Percentiles rank a stretch among this genome's conserved stretches.
These are phyloP conservation scores for Candida nemodendra DNA, from an alignment of 805 yeast species.

Conservation along the genomic window DNA sequence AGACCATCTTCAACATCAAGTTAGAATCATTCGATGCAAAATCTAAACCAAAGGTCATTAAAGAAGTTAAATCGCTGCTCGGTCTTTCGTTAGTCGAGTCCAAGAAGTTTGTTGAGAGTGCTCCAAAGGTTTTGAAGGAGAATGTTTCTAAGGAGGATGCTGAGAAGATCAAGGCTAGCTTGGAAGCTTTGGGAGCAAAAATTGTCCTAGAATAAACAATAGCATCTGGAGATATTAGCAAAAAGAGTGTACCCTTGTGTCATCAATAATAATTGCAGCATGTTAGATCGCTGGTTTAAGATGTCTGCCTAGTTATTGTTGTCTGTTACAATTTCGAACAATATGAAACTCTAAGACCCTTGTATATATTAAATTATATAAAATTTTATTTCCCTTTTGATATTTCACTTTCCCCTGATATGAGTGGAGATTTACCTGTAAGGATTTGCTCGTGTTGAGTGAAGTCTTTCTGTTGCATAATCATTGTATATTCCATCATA, in stretches of 20 bases:
- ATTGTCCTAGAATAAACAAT: slow-evolving; percentile 74
- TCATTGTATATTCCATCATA: neutral
- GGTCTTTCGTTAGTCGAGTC: slow-evolving; percentile 95
- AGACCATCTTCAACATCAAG: slow-evolving; percentile 89
- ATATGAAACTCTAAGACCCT: too few relatives aligned
- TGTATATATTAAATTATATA: slow-evolving; percentile 13
- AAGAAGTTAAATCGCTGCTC: slow-evolving; percentile 89
- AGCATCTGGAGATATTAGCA: too few relatives aligned
- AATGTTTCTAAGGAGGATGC: slow-evolving; percentile 96
- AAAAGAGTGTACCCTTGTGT: too few relatives aligned
- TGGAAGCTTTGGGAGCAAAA: slow-evolving; percentile 96
- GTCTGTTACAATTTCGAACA: too few relatives aligned
- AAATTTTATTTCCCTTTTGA: slow-evolving; percentile 1
- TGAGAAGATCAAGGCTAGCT: slow-evolving; percentile 87
- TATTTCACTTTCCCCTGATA: too few relatives aligned
- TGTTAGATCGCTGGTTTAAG: too few relatives aligned
- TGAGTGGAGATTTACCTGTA: too few relatives aligned
- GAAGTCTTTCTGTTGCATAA: too few relatives aligned
- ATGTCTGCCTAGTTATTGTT: too few relatives aligned
- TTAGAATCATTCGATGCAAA: slow-evolving; percentile 93
- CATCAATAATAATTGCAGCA: too few relatives aligned
- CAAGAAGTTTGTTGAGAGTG: slow-evolving; percentile 95
- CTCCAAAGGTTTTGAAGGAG: slow-evolving; percentile 95
- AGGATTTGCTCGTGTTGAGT: slow-evolving; percentile 1
- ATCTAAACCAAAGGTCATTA: slow-evolving; percentile 94